Evolutionary conservation across 495 filamentous ascomycete genomes (phyloP), one percentile per base, ranked within the genome.

Genomic region (Staphylotrichum longicolle): DNA sequence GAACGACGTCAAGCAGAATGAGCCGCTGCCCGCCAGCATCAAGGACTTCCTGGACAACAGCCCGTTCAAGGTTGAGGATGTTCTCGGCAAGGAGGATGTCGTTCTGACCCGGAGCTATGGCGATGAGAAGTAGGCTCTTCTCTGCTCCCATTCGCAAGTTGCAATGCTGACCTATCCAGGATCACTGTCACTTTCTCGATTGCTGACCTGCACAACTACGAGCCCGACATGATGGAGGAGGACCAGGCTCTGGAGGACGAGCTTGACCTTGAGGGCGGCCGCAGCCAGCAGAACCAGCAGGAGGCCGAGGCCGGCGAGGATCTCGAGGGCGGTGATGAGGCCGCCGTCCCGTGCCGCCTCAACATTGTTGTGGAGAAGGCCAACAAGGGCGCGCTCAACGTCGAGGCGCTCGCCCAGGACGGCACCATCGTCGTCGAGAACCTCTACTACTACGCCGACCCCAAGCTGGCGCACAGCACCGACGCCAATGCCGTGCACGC

Each of bases 121-220:
- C 69, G 86, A 93, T 69, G 94, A 99, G 80, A 90, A 84, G 91
- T 95, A 77, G 75, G 86, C 75, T 46, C 7, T 27, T 20, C 10
- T 39, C 30, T 30, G 12, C 6, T 0, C 5, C 2, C 39, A 20
- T 34, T 46, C 47, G 56, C 27, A 50, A 37, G 3, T 46, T 37
- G 9, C 47, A 5, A 30, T 32, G 54, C 67, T 74, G 45, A 71
- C 63, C 6, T 46, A 4, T 33, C n/a, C 63, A 96, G 91, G 64
- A 96, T 99, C 79, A 87, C 86, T 60, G 84, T 98, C 64, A 86
- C 86, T 63, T 98, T 98, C 82, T 94, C 92, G 64, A 92, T 96
- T 71, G 86, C 90, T 65, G 95, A 97, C 73, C 83, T 99, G 49
- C 86, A 89, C 77, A 84, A 83, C 78, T 78, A 88, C 68, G 83